Percentiles rank a stretch among this genome's conserved stretches.
Evolutionary conservation across 352 stramenopile species (phyloP).

Genomic region (Saprolegnia diclina): DNA sequence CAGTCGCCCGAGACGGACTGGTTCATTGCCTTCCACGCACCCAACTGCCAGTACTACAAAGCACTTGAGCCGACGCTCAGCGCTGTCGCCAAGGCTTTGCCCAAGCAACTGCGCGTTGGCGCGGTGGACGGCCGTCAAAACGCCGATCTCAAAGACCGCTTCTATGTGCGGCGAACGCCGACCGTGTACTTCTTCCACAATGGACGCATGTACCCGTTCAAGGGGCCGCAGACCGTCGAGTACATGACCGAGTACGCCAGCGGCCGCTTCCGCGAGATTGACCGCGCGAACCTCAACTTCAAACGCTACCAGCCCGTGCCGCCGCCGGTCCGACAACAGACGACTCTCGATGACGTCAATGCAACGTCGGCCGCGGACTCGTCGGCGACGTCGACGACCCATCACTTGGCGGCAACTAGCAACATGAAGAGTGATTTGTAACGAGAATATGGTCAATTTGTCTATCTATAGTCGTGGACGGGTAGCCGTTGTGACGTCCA

Average conservation of each 20-base stretch:
- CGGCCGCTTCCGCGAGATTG: conserved; percentile 32
- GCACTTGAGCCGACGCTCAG: not conserved
- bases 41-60: not conserved
- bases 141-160: conserved; percentile 44
- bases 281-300: not conserved
- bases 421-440: not conserved
- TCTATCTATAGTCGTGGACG: too few species aligned
- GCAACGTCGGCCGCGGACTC: not conserved
- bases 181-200: conserved; percentile 69
- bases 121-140: not conserved
- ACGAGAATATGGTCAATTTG: too few species aligned
- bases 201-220: conserved; percentile 62
- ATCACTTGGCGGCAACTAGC: not conserved
- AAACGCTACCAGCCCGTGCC: not conserved
- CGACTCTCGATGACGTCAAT: not conserved
- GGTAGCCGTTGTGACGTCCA: too few species aligned
- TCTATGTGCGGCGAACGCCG: conserved; percentile 70
- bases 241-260: conserved; percentile 51
- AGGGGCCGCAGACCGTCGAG: conserved; percentile 45
- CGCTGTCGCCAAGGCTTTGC: not conserved
- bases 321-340: not conserved
- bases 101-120: not conserved
- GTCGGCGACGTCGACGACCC: not conserved
- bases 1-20: not conserved
- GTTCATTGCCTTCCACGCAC: not conserved